Conservation (phyloP, 2,329 filamentous ascomycete genomes). For the Keithomyces neogunnii region DNA sequence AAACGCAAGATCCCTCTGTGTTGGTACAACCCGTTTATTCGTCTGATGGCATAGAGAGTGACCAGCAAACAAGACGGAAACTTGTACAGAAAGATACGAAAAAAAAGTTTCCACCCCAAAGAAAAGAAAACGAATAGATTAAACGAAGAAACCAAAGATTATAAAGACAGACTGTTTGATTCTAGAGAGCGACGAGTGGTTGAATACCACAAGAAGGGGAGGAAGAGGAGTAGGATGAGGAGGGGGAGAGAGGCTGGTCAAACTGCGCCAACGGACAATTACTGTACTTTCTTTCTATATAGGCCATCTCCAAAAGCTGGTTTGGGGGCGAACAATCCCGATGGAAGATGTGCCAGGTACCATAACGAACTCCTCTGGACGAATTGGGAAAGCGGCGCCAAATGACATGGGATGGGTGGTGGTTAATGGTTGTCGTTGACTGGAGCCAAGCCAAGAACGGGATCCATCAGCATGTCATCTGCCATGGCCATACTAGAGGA, state of each 20-base stretch:
- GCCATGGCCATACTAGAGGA: too few relatives aligned
- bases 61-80: slow-evolving; percentile 10
- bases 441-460: not conserved
- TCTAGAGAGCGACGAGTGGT: slow-evolving; percentile 1
- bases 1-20: not conserved
- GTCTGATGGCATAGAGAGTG: slow-evolving; percentile 18
- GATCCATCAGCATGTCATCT: not conserved
- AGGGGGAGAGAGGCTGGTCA: not conserved
- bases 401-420: not conserved
- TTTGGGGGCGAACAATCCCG: not conserved
- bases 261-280: not conserved
- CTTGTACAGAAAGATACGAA: slow-evolving; percentile 1
- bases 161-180: not conserved
- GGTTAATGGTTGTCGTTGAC: too few relatives aligned
- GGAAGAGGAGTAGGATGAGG: not conserved
- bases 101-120: not conserved
- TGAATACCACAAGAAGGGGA: not conserved
- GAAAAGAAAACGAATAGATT: not conserved
- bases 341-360: not conserved
- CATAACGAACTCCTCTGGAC: not conserved
- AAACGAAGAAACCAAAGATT: not conserved
- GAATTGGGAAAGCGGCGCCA: not conserved
- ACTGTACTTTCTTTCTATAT: not conserved
- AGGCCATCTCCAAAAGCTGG: not conserved
- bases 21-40: not conserved